A percentile compares a stretch with the other conserved stretches of the same genome.
phyloP scores from a whole-genome alignment of 2,329 filamentous ascomycete species.

The Beauveria brongniartii region DNA sequence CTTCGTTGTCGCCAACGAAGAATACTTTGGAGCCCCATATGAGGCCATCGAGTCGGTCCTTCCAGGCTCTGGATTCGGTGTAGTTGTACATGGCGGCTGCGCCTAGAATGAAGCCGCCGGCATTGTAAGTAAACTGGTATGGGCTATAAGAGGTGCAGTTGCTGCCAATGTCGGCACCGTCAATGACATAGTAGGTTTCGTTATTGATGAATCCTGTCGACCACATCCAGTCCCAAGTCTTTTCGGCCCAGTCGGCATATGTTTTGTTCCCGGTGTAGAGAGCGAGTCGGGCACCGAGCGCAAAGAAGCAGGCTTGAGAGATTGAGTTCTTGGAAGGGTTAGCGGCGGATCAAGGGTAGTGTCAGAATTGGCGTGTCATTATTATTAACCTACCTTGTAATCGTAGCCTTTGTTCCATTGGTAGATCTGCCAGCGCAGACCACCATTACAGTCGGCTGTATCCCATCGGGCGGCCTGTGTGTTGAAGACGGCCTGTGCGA shows the following conservation, averaged over 20 bases:
- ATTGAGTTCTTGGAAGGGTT: slow-evolving; percentile 42
- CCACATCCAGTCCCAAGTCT: slow-evolving; percentile 62
- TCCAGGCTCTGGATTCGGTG: slow-evolving; percentile 44
- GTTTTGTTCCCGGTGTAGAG: slow-evolving; percentile 70
- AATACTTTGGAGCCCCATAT: slow-evolving; percentile 46
- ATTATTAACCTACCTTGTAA: slow-evolving; percentile 41
- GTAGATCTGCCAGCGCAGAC: slow-evolving; percentile 79
- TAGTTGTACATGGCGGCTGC: slow-evolving; percentile 64
- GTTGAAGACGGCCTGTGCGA: slow-evolving; percentile 77
- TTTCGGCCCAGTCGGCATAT: slow-evolving; percentile 71
- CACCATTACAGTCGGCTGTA: slow-evolving; percentile 58
- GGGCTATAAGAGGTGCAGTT: slow-evolving; percentile 52
- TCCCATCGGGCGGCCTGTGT: slow-evolving; percentile 71
- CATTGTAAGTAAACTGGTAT: slow-evolving; percentile 64
- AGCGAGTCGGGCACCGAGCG: slow-evolving; percentile 58
- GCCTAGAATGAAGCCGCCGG: slow-evolving; percentile 57
- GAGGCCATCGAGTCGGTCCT: slow-evolving; percentile 47
- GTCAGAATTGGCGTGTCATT: not conserved
- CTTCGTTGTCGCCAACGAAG: slow-evolving; percentile 41
- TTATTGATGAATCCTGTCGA: slow-evolving; percentile 47
- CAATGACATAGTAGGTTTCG: slow-evolving; percentile 51
- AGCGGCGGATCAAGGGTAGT: not conserved
- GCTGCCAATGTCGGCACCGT: slow-evolving; percentile 47
- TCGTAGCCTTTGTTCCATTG: slow-evolving; percentile 73
- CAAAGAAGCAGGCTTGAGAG: slow-evolving; percentile 55